Evolutionary conservation across 176 grass and related monocot species (phyloP).

Genomic region (Rhynchospora pubera): DNA sequence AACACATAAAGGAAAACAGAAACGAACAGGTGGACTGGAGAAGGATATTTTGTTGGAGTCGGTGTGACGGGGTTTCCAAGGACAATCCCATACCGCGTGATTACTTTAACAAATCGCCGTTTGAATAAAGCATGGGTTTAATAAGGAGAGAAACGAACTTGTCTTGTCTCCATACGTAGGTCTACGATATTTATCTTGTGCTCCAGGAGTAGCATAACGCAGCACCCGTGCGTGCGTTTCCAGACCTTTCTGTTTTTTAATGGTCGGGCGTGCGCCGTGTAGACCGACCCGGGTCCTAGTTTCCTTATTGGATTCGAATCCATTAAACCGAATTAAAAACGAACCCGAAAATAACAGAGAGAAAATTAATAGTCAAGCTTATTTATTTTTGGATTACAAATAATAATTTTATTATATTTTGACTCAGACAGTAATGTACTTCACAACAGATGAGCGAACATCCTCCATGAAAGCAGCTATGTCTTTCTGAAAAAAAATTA

Average conservation of each 20-base stretch:
- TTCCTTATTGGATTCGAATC: background rate
- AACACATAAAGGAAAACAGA: background rate
- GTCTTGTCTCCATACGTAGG: background rate
- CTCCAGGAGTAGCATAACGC: background rate
- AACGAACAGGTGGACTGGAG: background rate
- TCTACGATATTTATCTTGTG: background rate
- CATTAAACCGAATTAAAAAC: background rate
- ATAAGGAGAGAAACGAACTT: background rate
- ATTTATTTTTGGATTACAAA: background rate
- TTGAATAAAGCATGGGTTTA: background rate
- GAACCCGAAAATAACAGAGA: background rate
- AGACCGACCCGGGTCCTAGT: background rate
- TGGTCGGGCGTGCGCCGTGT: too few relatives aligned
- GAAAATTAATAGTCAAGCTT: background rate
- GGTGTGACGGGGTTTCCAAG: background rate
- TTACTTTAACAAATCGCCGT: background rate
- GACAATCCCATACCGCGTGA: background rate
- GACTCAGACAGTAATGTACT: slow-evolving; percentile 73
- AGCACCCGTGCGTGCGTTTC: background rate
- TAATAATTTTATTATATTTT: background rate
- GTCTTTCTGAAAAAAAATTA: slow-evolving; percentile 66
- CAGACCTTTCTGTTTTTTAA: background rate
- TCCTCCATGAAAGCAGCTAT: slow-evolving; percentile 76
- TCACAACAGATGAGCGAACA: slow-evolving; percentile 59
- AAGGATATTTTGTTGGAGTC: background rate